Evolutionary conservation across 179 eudicot genomes (phyloP), one percentile per base, ranked within the genome.

Genomic region (Heliamphora ciliata): DNA sequence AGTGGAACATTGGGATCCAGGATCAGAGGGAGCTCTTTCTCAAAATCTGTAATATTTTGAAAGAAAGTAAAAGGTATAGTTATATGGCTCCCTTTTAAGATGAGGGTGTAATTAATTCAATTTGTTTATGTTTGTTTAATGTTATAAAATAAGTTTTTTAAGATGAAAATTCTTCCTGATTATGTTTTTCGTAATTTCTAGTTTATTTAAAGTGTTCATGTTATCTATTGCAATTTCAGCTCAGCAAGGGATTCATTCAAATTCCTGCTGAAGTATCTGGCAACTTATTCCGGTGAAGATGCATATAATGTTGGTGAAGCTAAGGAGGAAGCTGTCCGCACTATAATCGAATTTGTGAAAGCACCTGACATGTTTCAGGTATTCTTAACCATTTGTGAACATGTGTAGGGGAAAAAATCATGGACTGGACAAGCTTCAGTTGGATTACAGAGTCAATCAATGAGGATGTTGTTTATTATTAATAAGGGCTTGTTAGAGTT

Each of bases 331-430:
- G 98, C 99, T 71, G 91, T 87, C 51, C 88, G 84, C 64, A 87
- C 96, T 70, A 84, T 93, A 51, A 56, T 93, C 74, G 98, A 93
- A 80, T 96, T 96, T 86, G 90, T 94, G 55, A 96, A 93, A 86
- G 87, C 97, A n/a, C 91, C 99, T 81, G 98, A 96, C 84, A 91
- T 94, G 93, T 94, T 96, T 87, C 97, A 94, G 97, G 99, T 96
- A 94, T 78, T 9, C 40, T 63, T 31, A 2, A 74, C 15, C 59
- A n/a, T 50, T 44, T n/a, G 14, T 56, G 40, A n/a, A 60, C 11
- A 21, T 55, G 15, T 73, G 15, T 79, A 15, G 17, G 15, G 76
- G 64, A 8, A 7, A 31, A 56, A 40, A 15, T 54, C 31, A 7
- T 52, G 75, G 17, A 31, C 10, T 68, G 18, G 31, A 46, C 11